Base-by-base conservation (phyloP, 345 rosid species). In the Citrus trifoliata region DNA sequence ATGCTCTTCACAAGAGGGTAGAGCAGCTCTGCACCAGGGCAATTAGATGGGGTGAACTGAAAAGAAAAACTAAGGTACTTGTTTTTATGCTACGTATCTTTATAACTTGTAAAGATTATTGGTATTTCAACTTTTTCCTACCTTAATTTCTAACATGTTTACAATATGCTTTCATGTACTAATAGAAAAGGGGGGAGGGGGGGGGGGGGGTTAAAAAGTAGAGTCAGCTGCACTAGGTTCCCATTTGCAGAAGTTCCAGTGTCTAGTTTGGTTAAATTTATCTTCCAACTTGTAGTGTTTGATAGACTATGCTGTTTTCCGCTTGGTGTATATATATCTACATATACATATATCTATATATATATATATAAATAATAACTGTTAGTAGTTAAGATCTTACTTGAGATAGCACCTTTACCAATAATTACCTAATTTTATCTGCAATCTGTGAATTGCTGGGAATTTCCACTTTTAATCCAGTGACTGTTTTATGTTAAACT, bases 1-100 rank as follows among this genome's bases (percentile, higher is more conserved):
- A 96, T 86, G 98, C 99, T 83, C 97, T 96, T 75, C 99, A 96
- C 91, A 96, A 89, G 90, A 91, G 99, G 88, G 97, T 96, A 53
- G 99, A 96, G 86, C 99, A 96, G 87, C 97, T 96, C 70, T 96
- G 99, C 86, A 96, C 88, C 74, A 86, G 98, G 73, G 97, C 99
- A 14, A 93, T 96, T 85, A 88, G 90, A 84, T 94, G 99, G 99
- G 99, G 87, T 18, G 95, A 92, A 74, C 87, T 96, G 80, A 96
- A 90, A 82, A 93, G 95, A 78, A 96, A 96, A 84, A 73, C 95
- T 22, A 96, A 94, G 98, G 99, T 96, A 85, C 64, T 83, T 70
- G 33, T 27, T 74, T n/a, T 58, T 28, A 32, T n/a, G 70, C 70
- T 38, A 38, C 14, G 3, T 28, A 30, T 70, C 51, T 67, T 80